Conservation (phyloP, 2,329 filamentous ascomycete species). For the Sarocladium kiliense region DNA sequence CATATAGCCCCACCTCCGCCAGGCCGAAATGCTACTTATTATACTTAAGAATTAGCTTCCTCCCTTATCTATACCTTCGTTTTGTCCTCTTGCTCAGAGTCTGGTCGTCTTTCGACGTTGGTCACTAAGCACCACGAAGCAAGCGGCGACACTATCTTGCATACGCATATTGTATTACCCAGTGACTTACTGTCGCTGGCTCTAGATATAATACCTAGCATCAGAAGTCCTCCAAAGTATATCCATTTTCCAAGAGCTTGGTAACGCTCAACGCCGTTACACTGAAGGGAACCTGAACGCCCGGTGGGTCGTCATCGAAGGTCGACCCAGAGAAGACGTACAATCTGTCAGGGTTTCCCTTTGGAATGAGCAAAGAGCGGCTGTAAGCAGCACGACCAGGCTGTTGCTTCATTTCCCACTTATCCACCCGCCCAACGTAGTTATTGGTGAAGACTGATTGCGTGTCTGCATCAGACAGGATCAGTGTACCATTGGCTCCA, state of each 20-base stretch:
- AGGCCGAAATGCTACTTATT: too few relatives aligned
- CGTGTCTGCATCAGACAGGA: conserved; percentile 33
- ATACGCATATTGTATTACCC: too few relatives aligned
- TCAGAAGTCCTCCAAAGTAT: conserved; percentile 2
- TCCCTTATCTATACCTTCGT: too few relatives aligned
- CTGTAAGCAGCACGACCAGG: conserved; percentile 33
- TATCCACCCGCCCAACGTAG: conserved; percentile 28
- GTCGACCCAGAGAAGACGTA: conserved; percentile 8
- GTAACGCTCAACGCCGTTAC: conserved; percentile 4
- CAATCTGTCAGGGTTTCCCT: conserved; percentile 25
- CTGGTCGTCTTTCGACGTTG: too few relatives aligned
- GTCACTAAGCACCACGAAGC: too few relatives aligned
- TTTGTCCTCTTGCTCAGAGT: too few relatives aligned
- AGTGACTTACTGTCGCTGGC: too few relatives aligned
- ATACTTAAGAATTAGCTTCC: too few relatives aligned
- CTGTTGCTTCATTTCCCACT: conserved; percentile 30
- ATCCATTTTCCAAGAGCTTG: conserved; percentile 1
- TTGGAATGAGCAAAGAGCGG: conserved; percentile 29
- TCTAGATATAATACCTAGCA: too few relatives aligned
- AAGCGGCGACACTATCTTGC: too few relatives aligned
- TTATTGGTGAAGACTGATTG: conserved; percentile 37
- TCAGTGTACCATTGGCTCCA: conserved; percentile 39
- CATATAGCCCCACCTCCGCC: too few relatives aligned
- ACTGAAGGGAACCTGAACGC: conserved; percentile 2
- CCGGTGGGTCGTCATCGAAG: conserved; percentile 8